phyloP scores from a whole-genome alignment of 805 yeast species.

The Yarrowia sp. region DNA sequence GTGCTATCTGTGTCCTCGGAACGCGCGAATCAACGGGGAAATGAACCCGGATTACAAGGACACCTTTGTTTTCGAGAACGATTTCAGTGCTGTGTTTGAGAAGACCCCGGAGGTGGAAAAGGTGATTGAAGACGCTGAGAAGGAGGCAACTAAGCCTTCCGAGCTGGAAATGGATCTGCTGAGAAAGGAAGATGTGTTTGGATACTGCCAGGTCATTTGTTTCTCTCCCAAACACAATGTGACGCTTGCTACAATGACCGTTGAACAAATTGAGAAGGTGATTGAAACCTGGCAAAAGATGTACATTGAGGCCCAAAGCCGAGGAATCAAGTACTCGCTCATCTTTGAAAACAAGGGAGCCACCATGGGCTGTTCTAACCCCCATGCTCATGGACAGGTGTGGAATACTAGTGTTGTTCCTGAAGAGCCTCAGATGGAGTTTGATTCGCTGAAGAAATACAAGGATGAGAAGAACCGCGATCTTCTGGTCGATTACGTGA shows the following conservation, averaged over 20 bases:
- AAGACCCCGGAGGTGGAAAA: conserved; percentile 38
- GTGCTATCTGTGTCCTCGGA: conserved; percentile 78
- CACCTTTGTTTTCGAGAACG: conserved; percentile 70
- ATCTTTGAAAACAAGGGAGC: conserved; percentile 80
- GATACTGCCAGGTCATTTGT: conserved; percentile 74
- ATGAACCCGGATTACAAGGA: conserved; percentile 62
- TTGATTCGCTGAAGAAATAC: conserved; percentile 60
- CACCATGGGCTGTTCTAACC: conserved; percentile 83
- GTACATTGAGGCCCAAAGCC: conserved; percentile 55
- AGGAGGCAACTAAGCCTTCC: conserved; percentile 42
- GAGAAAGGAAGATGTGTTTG: conserved; percentile 65
- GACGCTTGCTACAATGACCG: conserved; percentile 67
- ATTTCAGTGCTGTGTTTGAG: conserved; percentile 69
- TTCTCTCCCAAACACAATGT: conserved; percentile 73
- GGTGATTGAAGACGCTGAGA: conserved; percentile 36
- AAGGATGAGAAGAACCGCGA: conserved; percentile 53
- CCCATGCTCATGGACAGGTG: conserved; percentile 84
- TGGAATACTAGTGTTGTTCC: conserved; percentile 75
- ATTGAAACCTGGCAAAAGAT: conserved; percentile 66
- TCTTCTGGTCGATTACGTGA: conserved; percentile 68
- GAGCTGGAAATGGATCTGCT: conserved; percentile 56
- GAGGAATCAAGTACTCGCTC: conserved; percentile 64
- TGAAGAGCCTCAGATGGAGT: conserved; percentile 68
- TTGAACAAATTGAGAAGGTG: conserved; percentile 56
- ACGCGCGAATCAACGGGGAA: conserved; percentile 67